phyloP scores from a whole-genome alignment of 2,329 filamentous ascomycete genomes.

The Curvularia eragrostidis region DNA sequence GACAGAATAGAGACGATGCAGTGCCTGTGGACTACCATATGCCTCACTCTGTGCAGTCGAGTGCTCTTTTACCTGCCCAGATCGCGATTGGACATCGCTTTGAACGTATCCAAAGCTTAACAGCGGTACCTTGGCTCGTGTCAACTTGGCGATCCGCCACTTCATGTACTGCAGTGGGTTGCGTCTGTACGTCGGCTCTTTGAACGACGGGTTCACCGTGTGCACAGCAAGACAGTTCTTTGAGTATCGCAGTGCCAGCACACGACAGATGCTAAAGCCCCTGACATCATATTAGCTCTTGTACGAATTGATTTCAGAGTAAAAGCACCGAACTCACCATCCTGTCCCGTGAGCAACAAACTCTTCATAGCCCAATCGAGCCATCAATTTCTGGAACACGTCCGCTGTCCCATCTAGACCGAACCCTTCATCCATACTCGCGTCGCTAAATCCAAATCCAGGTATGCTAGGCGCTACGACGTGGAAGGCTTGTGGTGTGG shows the following conservation, averaged over 20 bases:
- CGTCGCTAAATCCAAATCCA: constrained; percentile 71
- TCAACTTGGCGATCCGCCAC: constrained; percentile 60
- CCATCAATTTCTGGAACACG: constrained; percentile 67
- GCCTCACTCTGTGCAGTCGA: background rate
- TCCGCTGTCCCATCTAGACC: constrained; percentile 62
- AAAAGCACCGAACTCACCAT: constrained; percentile 44
- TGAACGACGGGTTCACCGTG: constrained; percentile 64
- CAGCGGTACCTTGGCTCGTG: constrained; percentile 49
- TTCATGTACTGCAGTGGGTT: constrained; percentile 61
- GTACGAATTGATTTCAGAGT: background rate
- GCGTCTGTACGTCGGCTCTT: constrained; percentile 55
- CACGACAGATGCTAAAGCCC: constrained; percentile 53
- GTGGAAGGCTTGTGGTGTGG: constrained; percentile 61
- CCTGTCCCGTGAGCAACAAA: constrained; percentile 66
- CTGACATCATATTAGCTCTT: constrained; percentile 25
- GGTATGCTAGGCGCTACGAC: constrained; percentile 71
- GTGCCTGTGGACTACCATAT: constrained; percentile 10
- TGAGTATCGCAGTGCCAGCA: constrained; percentile 57
- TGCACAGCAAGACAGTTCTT: constrained; percentile 66
- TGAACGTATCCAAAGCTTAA: constrained; percentile 64
- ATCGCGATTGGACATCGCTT: constrained; percentile 54
- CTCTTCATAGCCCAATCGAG: constrained; percentile 62
- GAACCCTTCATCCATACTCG: constrained; percentile 59
- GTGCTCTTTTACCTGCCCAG: background rate
- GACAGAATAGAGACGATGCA: constrained; percentile 39